Evolutionary conservation across 2,329 filamentous ascomycete genomes (phyloP), one percentile per base, ranked within the genome.

Genomic region (Aspergillus ustus): DNA sequence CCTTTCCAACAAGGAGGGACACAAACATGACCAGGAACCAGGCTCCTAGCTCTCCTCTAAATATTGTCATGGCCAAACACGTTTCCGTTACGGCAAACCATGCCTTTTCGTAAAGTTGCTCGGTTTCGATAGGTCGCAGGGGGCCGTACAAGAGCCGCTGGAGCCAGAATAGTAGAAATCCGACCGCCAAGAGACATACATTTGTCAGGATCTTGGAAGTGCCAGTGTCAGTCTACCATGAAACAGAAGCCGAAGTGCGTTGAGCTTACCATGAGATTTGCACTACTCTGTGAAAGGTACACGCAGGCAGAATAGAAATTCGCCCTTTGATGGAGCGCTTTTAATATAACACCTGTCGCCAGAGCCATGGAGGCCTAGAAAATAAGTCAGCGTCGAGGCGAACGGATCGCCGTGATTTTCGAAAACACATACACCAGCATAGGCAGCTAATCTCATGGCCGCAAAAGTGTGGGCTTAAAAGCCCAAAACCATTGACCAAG

Each of bases 221-320:
- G 13, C 40, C 6, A 11, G 25, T 31, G 51, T 31, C 11, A 34
- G 7, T 8, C 13, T 6, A 29, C 15, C 25, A 4, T 8, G 37
- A 11, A 31, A 43, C 45, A 22, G 34, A 34, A 17, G 28, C 31
- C 52, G 15, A 13, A 37, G 45, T 22, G 5, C 37, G 53, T 34
- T n/a, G 15, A 25, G 28, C 31, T 31, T 77, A 95, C 91, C 87
- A 98, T 91, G 57, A 98, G 83, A 75, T 94, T 98, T 70, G 96
- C 89, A 81, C 95, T 98, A 78, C 93, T 97, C 79, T 98, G 94
- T 45, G 93, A 92, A 54, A 99, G 87, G 79, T 98, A 97, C 52
- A 99, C 95, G 80, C 93, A 95, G 68, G 95, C 93, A 58, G 94
- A 96, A 81, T 99, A 99, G 84, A 98, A 99, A 80, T 99, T 99